Percentiles rank a stretch among this genome's conserved stretches.
Conservation (phyloP, 2,329 filamentous ascomycete genomes). For the Arthrobotrys pseudoclavata region DNA sequence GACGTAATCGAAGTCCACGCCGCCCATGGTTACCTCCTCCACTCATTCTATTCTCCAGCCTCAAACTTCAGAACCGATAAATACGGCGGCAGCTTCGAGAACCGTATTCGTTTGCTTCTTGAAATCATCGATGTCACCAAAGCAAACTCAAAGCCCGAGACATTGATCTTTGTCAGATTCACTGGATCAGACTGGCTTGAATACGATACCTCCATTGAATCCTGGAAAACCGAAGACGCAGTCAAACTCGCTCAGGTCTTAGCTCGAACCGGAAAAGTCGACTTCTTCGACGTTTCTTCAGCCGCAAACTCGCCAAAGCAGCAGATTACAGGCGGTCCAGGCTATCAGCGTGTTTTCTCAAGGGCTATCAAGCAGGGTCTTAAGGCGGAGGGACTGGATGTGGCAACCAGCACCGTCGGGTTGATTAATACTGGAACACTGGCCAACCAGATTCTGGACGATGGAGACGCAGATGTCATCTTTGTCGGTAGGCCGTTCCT, state of each 20-base stretch:
- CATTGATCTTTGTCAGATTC: constrained; percentile 74
- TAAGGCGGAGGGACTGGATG: constrained; percentile 61
- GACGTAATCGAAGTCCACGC: constrained; percentile 69
- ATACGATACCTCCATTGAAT: constrained; percentile 51
- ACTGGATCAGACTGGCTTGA: constrained; percentile 77
- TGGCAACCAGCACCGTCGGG: constrained; percentile 61
- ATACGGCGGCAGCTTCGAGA: constrained; percentile 77
- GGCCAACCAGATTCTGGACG: constrained; percentile 70
- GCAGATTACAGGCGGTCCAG: constrained; percentile 60
- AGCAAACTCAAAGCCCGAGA: constrained; percentile 69
- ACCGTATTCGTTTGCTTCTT: constrained; percentile 74
- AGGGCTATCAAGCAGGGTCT: constrained; percentile 62
- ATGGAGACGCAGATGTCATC: constrained; percentile 69
- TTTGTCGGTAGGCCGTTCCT: constrained; percentile 72
- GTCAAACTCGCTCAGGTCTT: constrained; percentile 76
- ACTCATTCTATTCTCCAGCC: constrained; percentile 71
- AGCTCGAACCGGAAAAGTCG: constrained; percentile 77
- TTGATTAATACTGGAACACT: constrained; percentile 58
- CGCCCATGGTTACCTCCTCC: constrained; percentile 73
- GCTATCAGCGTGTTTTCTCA: constrained; percentile 63
- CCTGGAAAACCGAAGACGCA: constrained; percentile 77
- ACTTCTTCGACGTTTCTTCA: constrained; percentile 84
- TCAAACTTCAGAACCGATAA: constrained; percentile 74
- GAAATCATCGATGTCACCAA: constrained; percentile 72
- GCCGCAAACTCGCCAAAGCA: constrained; percentile 69